Evolutionary conservation across 257 asterid genomes (phyloP).

Genomic region (Petrea volubilis): DNA sequence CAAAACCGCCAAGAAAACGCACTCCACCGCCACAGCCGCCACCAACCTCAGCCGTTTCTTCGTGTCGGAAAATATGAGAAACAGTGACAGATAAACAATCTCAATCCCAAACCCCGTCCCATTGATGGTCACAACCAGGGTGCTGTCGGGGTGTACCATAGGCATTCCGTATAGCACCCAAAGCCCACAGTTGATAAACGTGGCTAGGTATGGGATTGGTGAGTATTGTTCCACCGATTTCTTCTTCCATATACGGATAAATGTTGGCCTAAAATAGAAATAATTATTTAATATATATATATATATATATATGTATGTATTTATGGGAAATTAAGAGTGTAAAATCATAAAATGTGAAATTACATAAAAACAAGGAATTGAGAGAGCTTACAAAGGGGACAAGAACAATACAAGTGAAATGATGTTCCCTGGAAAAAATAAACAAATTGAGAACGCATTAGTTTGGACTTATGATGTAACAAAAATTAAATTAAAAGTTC

Average conservation of each 20-base stretch:
- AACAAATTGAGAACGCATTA: conserved; percentile 6
- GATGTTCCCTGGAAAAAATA: conserved; percentile 61
- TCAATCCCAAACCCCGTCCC: conserved; percentile 56
- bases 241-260: conserved; percentile 48
- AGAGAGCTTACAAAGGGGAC: conserved; percentile 66
- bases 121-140: conserved; percentile 53
- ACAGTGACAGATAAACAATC: conserved; percentile 36
- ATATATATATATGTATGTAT: too few species aligned
- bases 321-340: background rate
- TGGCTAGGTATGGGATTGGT: conserved; percentile 56
- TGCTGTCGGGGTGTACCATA: conserved; percentile 53
- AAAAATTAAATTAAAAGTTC: background rate
- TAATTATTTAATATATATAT: background rate
- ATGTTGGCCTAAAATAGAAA: conserved; percentile 49
- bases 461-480: background rate
- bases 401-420: conserved; percentile 56
- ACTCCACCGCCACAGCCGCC: conserved; percentile 30
- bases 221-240: conserved; percentile 60
- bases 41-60: conserved; percentile 33
- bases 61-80: conserved; percentile 33
- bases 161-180: conserved; percentile 71
- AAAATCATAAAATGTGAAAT: background rate
- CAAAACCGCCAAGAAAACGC: conserved; percentile 35
- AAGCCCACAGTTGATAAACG: conserved; percentile 54
- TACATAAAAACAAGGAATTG: background rate